Evolutionary conservation across 2,329 filamentous ascomycete species (phyloP), one percentile per base, ranked within the genome.

Genomic region (Alternaria dauci): DNA sequence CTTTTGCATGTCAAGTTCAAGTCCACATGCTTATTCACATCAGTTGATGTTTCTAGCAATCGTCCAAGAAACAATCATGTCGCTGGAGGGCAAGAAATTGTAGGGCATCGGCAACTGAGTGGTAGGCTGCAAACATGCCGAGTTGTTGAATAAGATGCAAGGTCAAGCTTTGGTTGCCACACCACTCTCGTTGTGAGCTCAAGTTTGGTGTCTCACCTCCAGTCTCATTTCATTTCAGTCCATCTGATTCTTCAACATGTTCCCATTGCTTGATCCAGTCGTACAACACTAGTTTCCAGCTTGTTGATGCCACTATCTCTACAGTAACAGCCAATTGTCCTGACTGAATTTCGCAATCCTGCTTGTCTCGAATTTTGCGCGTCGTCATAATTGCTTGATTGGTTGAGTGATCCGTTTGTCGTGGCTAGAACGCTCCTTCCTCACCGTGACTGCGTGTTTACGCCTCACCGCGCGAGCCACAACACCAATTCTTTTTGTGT

Each of bases 401-500:
- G 14, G 41, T 18, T 14, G 42, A 12, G 18, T 36, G 9, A 5
- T 36, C 39, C 30, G 60, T 62, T 60, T 63, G 53, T 46, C 12
- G 41, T 47, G n/a, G 11, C 42, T 23, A 42, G 36, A 32, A 47
- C 46, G 53, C 34, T 39, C 61, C 36, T 63, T 57, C 61, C 61
- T 26, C 36, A 38, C 9, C 4, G 23, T 41, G 39, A 55, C 25
- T 26, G 34, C 14, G 14, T 48, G 30, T 52, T 56, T 46, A 43
- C 39, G 28, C 38, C 56, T 42, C 38, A 53, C 57, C 14, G 25
- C 48, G 7, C 25, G 5, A 42, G 34, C n/a, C 18, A 52, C 32
- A 47, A 48, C 50, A n/a, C 5, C 25, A 34, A 14, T 34, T 20
- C 20, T 25, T 36, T 30, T 16, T 50, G 1, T 32, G 4, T 28